phyloP scores from a whole-genome alignment of 2,329 filamentous ascomycete genomes.

The Thyridium curvatum region DNA sequence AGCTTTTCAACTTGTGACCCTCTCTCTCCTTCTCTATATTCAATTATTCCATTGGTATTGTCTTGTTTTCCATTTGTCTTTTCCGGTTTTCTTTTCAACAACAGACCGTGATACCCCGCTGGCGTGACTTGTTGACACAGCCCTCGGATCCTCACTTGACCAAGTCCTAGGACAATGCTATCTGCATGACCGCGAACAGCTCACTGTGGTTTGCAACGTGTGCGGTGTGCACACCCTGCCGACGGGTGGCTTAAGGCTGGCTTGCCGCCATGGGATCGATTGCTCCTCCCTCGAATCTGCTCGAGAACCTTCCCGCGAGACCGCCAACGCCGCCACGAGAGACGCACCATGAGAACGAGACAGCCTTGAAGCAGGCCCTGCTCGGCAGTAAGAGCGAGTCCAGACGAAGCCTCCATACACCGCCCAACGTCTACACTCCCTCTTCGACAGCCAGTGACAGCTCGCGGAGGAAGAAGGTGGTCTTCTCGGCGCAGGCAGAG shows the following conservation, averaged over 20 bases:
- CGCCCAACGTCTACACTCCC: conserved; percentile 42
- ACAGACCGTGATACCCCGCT: too few relatives aligned
- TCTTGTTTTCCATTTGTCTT: too few relatives aligned
- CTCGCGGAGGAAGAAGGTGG: conserved; percentile 47
- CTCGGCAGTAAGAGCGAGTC: conserved; percentile 30
- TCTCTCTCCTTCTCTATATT: too few relatives aligned
- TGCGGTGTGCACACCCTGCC: too few relatives aligned
- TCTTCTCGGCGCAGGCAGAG: conserved; percentile 50
- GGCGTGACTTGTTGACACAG: too few relatives aligned
- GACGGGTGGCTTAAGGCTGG: not conserved
- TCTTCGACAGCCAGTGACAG: conserved; percentile 35
- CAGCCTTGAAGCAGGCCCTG: conserved; percentile 25
- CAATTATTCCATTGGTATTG: too few relatives aligned
- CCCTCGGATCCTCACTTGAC: too few relatives aligned
- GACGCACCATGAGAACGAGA: conserved; percentile 30
- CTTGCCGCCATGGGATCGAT: conserved; percentile 28
- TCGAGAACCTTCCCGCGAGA: conserved; percentile 49
- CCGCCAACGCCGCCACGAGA: conserved; percentile 65
- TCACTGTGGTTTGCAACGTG: too few relatives aligned
- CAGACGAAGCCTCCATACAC: conserved; percentile 40
- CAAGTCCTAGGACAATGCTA: not conserved
- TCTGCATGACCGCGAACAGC: conserved; percentile 1
- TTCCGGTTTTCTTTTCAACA: too few relatives aligned
- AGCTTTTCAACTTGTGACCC: too few relatives aligned
- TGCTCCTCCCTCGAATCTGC: conserved; percentile 28